These are phyloP conservation scores for Protea cynaroides DNA, from an alignment of 164 flowering plant genomes.

Conservation along the genomic window DNA sequence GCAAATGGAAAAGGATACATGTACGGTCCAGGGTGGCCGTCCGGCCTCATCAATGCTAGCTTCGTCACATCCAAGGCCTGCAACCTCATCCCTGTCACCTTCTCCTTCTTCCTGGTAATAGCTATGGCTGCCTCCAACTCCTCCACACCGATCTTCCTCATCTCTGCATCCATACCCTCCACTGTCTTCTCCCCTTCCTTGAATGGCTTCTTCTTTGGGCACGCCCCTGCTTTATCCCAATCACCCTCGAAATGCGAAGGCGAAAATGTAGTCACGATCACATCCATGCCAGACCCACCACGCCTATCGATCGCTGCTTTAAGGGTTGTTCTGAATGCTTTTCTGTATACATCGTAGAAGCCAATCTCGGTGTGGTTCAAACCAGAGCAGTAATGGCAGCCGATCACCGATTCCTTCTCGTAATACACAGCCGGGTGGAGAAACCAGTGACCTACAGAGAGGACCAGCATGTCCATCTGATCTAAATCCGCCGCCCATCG, in stretches of 20 bases:
- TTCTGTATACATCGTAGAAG: conserved; percentile 62
- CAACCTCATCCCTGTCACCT: conserved; percentile 21
- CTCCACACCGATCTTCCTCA: conserved; percentile 57
- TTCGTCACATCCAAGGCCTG: conserved; percentile 68
- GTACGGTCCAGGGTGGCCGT: conserved; percentile 96
- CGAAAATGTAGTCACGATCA: conserved; percentile 66
- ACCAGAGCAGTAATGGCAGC: conserved; percentile 73
- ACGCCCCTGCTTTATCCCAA: conserved; percentile 87
- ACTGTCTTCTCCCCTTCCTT: conserved; percentile 45
- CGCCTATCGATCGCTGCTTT: conserved; percentile 32
- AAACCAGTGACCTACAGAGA: conserved; percentile 90
- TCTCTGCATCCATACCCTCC: conserved; percentile 63
- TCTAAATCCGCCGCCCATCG: conserved; percentile 68
- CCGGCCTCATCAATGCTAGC: conserved; percentile 71
- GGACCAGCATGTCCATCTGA: conserved; percentile 53
- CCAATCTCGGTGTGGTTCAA: conserved; percentile 73
- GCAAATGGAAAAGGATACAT: conserved; percentile 79
- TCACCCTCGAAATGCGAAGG: conserved; percentile 93
- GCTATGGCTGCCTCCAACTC: conserved; percentile 47
- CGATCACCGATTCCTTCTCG: conserved; percentile 47
- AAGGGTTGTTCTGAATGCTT: conserved; percentile 56
- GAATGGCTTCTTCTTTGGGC: conserved; percentile 62
- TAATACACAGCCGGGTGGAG: conserved; percentile 73
- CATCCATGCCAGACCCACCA: conserved; percentile 24
- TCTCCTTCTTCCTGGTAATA: conserved; percentile 18